Conservation (phyloP, 2,329 filamentous ascomycete species). For the Penicillium decumbens region DNA sequence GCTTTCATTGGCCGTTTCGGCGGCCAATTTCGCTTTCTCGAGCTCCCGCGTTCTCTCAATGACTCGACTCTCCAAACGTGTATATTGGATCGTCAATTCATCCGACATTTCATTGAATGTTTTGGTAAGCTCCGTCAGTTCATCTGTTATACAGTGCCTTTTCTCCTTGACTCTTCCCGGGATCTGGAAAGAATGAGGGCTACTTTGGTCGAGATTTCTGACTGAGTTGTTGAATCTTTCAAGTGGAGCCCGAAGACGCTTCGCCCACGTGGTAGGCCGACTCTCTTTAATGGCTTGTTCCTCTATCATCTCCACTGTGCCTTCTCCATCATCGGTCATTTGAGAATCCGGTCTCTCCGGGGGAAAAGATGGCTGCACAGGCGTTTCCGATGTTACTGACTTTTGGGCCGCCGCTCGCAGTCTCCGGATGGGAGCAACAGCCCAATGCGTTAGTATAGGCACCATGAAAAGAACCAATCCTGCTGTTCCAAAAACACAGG, state of each 20-base stretch:
- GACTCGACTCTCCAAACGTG: conserved; percentile 77
- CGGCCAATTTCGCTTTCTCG: conserved; percentile 83
- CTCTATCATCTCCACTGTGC: conserved; percentile 1
- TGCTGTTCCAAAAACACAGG: conserved; percentile 77
- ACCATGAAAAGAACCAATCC: conserved; percentile 67
- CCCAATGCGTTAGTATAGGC: conserved; percentile 74
- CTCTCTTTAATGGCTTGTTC: conserved; percentile 13
- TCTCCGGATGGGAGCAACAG: conserved; percentile 72
- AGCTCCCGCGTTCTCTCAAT: conserved; percentile 76
- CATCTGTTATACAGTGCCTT: conserved; percentile 73
- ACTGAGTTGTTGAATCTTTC: conserved; percentile 11
- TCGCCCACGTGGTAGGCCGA: conserved; percentile 8
- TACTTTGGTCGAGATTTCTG: background rate
- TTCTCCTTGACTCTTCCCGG: conserved; percentile 74
- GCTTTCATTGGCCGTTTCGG: conserved; percentile 91
- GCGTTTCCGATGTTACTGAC: conserved; percentile 58
- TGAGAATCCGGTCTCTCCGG: background rate
- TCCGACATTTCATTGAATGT: conserved; percentile 95
- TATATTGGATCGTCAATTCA: conserved; percentile 81
- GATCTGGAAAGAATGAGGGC: conserved; percentile 62
- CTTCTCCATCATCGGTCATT: background rate
- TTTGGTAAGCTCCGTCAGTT: conserved; percentile 72
- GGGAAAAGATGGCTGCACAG: conserved; percentile 14
- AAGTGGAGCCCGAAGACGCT: conserved; percentile 10
- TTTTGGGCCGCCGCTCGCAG: conserved; percentile 71